Evolutionary conservation across 148 eudicot species (phyloP).

Genomic region (Suaeda aralocaspica): DNA sequence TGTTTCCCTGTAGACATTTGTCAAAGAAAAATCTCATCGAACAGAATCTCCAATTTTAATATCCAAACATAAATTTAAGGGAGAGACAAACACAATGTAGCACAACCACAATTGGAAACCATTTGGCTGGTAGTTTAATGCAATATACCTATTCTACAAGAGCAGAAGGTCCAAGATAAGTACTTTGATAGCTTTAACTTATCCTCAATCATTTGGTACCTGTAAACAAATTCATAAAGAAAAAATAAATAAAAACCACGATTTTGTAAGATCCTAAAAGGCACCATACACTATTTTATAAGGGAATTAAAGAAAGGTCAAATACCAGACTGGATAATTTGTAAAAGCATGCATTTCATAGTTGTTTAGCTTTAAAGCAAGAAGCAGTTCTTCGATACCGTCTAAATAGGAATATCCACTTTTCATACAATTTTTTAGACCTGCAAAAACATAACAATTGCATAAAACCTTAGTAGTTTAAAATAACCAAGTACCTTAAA

Average conservation of each 20-base stretch:
- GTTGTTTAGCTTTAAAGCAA: conserved; percentile 52
- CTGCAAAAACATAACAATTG: conserved; percentile 34
- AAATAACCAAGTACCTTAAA: not conserved
- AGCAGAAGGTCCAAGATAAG: conserved; percentile 94
- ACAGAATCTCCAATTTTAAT: not conserved
- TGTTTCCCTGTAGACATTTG: conserved; percentile 54
- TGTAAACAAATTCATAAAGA: conserved; percentile 25
- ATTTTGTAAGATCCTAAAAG: not conserved
- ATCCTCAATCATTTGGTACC: conserved; percentile 87
- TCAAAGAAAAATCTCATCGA: not conserved
- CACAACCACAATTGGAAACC: not conserved
- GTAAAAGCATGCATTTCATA: conserved; percentile 91
- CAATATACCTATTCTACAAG: conserved; percentile 57
- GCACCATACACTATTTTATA: conserved; percentile 6
- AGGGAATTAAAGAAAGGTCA: conserved; percentile 1
- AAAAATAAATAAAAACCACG: not conserved
- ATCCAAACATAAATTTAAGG: not conserved
- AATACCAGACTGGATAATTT: conserved; percentile 85
- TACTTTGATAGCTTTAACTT: conserved; percentile 77
- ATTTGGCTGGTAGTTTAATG: not conserved
- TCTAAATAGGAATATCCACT: conserved; percentile 63
- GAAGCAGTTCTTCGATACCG: conserved; percentile 68
- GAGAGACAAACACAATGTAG: not conserved
- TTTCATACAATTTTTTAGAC: conserved; percentile 75
- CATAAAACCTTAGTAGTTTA: not conserved